These are phyloP conservation scores for Talaromyces rugulosus DNA, from an alignment of 2,329 filamentous ascomycete genomes.

Conservation along the genomic window DNA sequence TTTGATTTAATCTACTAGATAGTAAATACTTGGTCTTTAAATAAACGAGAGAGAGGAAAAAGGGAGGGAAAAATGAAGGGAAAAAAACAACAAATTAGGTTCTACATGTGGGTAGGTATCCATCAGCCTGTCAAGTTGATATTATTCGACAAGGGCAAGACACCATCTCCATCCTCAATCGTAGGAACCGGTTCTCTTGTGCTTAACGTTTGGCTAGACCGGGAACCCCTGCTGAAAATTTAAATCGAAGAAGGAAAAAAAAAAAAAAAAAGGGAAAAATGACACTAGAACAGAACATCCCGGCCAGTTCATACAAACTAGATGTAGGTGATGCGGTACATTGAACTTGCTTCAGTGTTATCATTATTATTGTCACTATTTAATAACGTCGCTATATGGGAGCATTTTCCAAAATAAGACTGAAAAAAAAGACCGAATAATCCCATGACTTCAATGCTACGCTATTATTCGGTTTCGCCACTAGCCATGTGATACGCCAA, in stretches of 20 bases:
- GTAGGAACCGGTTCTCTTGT: neutral
- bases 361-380: neutral
- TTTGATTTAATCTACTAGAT: neutral
- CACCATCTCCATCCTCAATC: neutral
- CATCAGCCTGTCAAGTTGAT: neutral
- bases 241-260: neutral
- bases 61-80: neutral
- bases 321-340: neutral
- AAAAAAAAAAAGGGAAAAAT: neutral
- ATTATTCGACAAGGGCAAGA: neutral
- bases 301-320: neutral
- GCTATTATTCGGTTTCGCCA: neutral
- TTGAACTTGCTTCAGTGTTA: too few relatives aligned
- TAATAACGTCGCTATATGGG: neutral
- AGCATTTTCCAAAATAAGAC: neutral
- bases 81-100: neutral
- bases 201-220: neutral
- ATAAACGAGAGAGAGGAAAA: neutral
- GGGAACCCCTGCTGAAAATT: neutral
- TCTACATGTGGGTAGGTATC: neutral
- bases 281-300: neutral
- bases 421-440: neutral
- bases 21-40: neutral
- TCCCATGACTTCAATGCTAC: too few relatives aligned
- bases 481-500: neutral